Conservation (phyloP, 306 rosid species). For the Acacia acuminata region DNA sequence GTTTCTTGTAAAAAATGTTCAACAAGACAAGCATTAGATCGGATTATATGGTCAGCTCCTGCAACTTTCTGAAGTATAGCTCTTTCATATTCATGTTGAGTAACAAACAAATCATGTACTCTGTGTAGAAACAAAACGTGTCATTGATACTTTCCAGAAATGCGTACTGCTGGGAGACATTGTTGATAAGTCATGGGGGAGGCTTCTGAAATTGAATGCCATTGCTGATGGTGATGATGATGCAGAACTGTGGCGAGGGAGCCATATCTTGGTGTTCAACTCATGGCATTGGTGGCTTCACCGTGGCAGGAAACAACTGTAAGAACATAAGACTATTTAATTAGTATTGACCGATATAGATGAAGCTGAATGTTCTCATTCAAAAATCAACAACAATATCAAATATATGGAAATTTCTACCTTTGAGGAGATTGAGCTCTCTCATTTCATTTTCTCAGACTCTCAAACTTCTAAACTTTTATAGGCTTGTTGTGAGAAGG, state of each 20-base stretch:
- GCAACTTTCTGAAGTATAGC: not conserved
- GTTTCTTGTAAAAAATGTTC: not conserved
- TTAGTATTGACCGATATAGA: not conserved
- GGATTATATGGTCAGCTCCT: not conserved
- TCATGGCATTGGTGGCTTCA: conserved; percentile 48
- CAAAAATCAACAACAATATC: not conserved
- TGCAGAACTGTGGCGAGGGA: conserved; percentile 23
- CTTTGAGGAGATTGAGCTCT: not conserved
- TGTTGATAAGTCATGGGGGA: not conserved
- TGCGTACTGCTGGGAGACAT: conserved; percentile 26
- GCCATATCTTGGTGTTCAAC: conserved; percentile 41
- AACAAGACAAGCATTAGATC: not conserved
- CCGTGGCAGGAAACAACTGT: conserved; percentile 29
- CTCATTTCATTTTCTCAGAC: not conserved
- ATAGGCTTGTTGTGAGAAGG: not conserved
- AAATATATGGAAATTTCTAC: not conserved
- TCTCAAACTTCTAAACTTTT: not conserved
- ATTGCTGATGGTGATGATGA: not conserved
- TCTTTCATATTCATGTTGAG: not conserved
- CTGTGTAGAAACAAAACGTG: conserved; percentile 23
- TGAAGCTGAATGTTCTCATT: not conserved
- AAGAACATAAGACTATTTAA: not conserved
- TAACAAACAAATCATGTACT: not conserved
- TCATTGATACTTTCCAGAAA: conserved; percentile 29
- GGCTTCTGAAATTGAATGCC: conserved; percentile 33